Evolutionary conservation across 192 early-diverging fungal species (phyloP).

Genomic region (Podila epicladia): DNA sequence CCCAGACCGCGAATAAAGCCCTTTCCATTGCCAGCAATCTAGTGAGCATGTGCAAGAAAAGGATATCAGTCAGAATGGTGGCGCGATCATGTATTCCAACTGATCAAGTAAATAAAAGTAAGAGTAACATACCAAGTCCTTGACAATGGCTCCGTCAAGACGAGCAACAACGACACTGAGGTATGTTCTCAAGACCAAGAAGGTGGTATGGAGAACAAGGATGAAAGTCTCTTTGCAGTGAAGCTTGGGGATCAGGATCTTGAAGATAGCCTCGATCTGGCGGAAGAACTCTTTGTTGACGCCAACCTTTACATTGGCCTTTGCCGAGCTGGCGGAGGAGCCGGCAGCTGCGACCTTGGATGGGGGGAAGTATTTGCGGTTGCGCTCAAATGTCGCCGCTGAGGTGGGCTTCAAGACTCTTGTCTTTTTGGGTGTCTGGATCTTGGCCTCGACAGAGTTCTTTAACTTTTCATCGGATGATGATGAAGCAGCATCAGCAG

Average conservation of each 20-base stretch:
- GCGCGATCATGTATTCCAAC: background rate
- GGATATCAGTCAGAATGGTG: no score
- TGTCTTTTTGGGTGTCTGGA: conserved; percentile 23
- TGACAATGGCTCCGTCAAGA: conserved; percentile 94
- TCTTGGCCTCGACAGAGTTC: conserved; percentile 11
- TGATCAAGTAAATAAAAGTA: background rate
- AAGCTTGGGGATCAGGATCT: conserved; percentile 84
- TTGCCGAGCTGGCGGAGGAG: conserved; percentile 37
- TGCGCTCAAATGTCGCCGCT: conserved; percentile 49
- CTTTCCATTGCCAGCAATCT: conserved; percentile 83
- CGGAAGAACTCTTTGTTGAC: conserved; percentile 67
- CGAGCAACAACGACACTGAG: conserved; percentile 92
- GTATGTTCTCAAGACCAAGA: conserved; percentile 91
- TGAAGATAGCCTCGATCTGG: conserved; percentile 78
- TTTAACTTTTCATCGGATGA: background rate
- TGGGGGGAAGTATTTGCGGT: conserved; percentile 55
- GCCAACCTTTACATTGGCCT: conserved; percentile 60
- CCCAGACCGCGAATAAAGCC: conserved; percentile 79
- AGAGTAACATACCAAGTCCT: conserved; percentile 79
- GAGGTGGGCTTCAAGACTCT: conserved; percentile 39
- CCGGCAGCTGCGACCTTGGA: conserved; percentile 36
- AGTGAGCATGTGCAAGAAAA: background rate
- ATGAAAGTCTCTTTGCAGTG: conserved; percentile 83
- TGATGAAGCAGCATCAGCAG: background rate
- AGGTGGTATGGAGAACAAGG: conserved; percentile 82